phyloP scores from a whole-genome alignment of 129 eudicot genomes.

The Heracleum sosnowskyi region DNA sequence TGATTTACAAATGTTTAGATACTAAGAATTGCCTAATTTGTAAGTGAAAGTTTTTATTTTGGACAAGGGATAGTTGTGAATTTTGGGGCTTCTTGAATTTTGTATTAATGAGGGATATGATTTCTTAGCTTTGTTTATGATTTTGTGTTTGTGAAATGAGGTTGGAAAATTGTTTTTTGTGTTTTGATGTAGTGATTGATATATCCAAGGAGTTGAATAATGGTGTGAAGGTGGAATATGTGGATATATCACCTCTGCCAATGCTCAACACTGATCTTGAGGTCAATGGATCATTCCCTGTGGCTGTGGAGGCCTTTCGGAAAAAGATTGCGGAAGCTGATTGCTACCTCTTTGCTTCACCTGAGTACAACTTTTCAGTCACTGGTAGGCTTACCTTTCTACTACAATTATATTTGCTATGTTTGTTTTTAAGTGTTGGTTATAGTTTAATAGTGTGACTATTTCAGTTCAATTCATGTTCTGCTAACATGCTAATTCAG shows the following conservation, averaged over 20 bases:
- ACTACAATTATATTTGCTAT: not conserved
- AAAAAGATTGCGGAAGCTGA: slow-evolving; percentile 65
- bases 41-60: not conserved
- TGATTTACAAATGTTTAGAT: not conserved
- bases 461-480: not conserved
- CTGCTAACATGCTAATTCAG: not conserved
- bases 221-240: slow-evolving; percentile 61
- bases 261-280: slow-evolving; percentile 83
- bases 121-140: not conserved
- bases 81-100: not conserved
- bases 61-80: not conserved
- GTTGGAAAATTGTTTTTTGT: not conserved
- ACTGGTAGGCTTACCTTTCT: slow-evolving; percentile 32
- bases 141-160: not conserved
- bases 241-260: slow-evolving; percentile 66
- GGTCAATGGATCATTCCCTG: slow-evolving; percentile 56
- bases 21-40: not conserved
- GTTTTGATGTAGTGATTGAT: slow-evolving; percentile 32
- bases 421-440: not conserved
- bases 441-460: not conserved
- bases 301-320: slow-evolving; percentile 69
- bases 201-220: slow-evolving; percentile 33
- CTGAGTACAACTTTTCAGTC: slow-evolving; percentile 84
- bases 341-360: slow-evolving; percentile 68
- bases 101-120: not conserved